A percentile compares a stretch with the other conserved stretches of the same genome.
These are phyloP conservation scores for Cucumis sativus DNA, from an alignment of 306 rosid genomes.

Conservation along the genomic window Cucumber_9930_V3 NC_026656.2:18519501-18520000, in stretches of 20 bases:
- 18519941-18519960: not conserved
- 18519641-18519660: slow-evolving; percentile 3
- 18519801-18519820: not conserved
- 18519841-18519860: not conserved
- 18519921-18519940: not conserved
- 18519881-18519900: not conserved
- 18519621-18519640: slow-evolving; percentile 61
- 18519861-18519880: not conserved
- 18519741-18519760: not conserved
- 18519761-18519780: not conserved
- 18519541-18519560: slow-evolving; percentile 58
- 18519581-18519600: slow-evolving; percentile 42
- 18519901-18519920: not conserved
- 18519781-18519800: not conserved
- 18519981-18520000: not conserved
- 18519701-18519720: not conserved
- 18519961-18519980: not conserved
- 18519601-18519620: slow-evolving; percentile 32
- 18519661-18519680: not conserved
- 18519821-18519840: not conserved
- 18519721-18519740: not conserved
- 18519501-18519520: slow-evolving; percentile 52
- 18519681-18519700: not conserved
- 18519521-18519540: slow-evolving; percentile 23
- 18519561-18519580: slow-evolving; percentile 55